Conservation (phyloP, 2,329 filamentous ascomycete species). For the Fusarium metavorans region DNA sequence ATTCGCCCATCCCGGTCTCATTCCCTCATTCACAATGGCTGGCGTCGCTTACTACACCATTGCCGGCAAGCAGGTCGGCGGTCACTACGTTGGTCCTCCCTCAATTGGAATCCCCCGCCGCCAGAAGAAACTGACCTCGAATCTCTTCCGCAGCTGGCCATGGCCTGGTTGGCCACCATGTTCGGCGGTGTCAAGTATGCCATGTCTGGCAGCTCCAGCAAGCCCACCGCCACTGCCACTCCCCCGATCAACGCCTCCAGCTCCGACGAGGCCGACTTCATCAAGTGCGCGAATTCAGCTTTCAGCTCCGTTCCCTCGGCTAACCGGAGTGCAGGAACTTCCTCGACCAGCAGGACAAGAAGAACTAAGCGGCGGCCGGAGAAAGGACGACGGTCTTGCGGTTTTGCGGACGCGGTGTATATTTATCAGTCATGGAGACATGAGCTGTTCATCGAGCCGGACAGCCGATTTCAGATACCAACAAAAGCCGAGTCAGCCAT, state of each 20-base stretch:
- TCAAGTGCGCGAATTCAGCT: conserved; percentile 64
- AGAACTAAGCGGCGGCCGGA: conserved; percentile 48
- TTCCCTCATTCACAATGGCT: conserved; percentile 51
- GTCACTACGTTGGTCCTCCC: conserved; percentile 67
- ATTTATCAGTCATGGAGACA: conserved; percentile 46
- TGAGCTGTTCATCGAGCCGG: conserved; percentile 40
- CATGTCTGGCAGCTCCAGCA: conserved; percentile 60
- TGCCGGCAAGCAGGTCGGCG: conserved; percentile 70
- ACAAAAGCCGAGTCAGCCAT: conserved; percentile 39
- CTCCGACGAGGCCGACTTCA: conserved; percentile 73
- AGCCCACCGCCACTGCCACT: conserved; percentile 56
- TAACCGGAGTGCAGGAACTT: conserved; percentile 53
- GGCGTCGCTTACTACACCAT: conserved; percentile 62
- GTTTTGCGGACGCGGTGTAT: conserved; percentile 51
- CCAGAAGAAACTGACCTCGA: conserved; percentile 35
- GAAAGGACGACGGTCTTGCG: conserved; percentile 31
- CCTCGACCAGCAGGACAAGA: conserved; percentile 57
- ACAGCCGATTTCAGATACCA: conserved; percentile 44
- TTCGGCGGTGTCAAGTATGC: conserved; percentile 62
- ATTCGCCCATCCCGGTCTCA: conserved; percentile 42
- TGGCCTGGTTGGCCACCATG: conserved; percentile 65
- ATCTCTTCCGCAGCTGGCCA: conserved; percentile 61
- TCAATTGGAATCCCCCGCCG: conserved; percentile 24
- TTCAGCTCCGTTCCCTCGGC: conserved; percentile 22
- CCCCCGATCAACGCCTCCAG: conserved; percentile 73